Conservation (phyloP, 768 basidiomycete species). For the Tulasnella sp. region DNA sequence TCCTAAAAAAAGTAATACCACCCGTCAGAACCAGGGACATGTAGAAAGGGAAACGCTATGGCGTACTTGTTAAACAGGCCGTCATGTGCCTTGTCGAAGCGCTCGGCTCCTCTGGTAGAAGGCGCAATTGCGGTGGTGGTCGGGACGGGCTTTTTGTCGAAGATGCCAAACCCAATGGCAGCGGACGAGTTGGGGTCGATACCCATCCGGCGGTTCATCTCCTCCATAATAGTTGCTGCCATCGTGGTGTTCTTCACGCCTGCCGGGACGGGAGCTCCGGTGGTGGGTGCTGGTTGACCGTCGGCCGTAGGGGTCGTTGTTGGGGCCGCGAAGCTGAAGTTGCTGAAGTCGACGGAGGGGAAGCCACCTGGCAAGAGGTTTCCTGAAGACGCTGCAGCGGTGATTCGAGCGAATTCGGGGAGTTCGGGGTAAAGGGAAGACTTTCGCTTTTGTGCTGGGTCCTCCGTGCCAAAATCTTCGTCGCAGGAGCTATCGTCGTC, state of each 20-base stretch:
- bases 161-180: conserved; percentile 23
- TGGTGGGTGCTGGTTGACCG: conserved; percentile 38
- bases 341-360: conserved; percentile 29
- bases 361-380: conserved; percentile 13
- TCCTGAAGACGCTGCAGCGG: conserved; percentile 18
- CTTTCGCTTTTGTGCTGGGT: not conserved
- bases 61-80: conserved; percentile 34
- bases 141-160: conserved; percentile 12
- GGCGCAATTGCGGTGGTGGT: not conserved
- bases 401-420: conserved; percentile 31
- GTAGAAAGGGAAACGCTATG: not conserved
- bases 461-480: conserved; percentile 12
- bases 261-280: conserved; percentile 49
- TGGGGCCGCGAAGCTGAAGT: conserved; percentile 49
- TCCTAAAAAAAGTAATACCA: not conserved
- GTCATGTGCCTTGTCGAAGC: conserved; percentile 28
- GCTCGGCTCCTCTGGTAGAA: conserved; percentile 15
- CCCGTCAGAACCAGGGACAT: not conserved
- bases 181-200: conserved; percentile 46
- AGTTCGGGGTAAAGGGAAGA: conserved; percentile 28
- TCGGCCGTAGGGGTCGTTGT: conserved; percentile 50
- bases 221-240: conserved; percentile 72
- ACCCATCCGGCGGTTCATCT: conserved; percentile 76
- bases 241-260: conserved; percentile 44
- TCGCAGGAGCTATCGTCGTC: conserved; percentile 4